Percentiles rank a stretch among this genome's conserved stretches.
phyloP scores from a whole-genome alignment of 371 early-diverging fungal genomes.

The Circinella umbellata region DNA sequence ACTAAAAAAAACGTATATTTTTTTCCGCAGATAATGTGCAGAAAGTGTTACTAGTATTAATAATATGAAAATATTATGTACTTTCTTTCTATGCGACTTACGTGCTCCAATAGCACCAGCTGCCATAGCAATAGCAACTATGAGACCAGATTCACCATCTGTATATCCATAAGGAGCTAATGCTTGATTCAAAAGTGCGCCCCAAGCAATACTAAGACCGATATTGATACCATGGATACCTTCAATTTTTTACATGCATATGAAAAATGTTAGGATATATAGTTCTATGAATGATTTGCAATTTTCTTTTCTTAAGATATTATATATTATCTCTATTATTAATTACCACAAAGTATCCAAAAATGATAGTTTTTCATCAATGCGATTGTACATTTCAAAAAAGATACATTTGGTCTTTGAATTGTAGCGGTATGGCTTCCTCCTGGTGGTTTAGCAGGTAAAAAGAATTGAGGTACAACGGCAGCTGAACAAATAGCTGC shows the following conservation, averaged over 20 bases:
- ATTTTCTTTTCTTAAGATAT: no score
- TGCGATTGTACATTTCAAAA: slow-evolving; percentile 50
- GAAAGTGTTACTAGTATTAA: no score
- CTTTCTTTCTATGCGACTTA: slow-evolving; percentile 17
- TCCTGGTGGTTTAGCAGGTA: slow-evolving; percentile 54
- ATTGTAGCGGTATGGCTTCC: background rate
- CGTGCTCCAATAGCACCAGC: slow-evolving; percentile 59
- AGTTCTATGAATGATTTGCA: no score
- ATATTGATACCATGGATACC: slow-evolving; percentile 59
- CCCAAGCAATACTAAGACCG: slow-evolving; percentile 69
- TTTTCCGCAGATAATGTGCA: background rate
- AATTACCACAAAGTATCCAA: slow-evolving; percentile 48
- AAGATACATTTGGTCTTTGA: slow-evolving; percentile 18
- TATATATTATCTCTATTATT: no score
- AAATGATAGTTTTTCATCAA: slow-evolving; percentile 59
- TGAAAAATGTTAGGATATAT: no score
- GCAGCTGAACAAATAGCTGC: slow-evolving; percentile 51
- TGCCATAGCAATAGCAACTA: slow-evolving; percentile 60
- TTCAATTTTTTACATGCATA: no score
- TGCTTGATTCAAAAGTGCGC: slow-evolving; percentile 64
- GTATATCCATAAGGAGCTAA: slow-evolving; percentile 69
- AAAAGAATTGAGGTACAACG: slow-evolving; percentile 52
- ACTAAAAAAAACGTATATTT: slow-evolving; percentile 25
- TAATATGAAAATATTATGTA: no score
- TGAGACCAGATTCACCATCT: slow-evolving; percentile 60